phyloP scores from a whole-genome alignment of 768 basidiomycete genomes.

The Lactifluus subvellereus region DNA sequence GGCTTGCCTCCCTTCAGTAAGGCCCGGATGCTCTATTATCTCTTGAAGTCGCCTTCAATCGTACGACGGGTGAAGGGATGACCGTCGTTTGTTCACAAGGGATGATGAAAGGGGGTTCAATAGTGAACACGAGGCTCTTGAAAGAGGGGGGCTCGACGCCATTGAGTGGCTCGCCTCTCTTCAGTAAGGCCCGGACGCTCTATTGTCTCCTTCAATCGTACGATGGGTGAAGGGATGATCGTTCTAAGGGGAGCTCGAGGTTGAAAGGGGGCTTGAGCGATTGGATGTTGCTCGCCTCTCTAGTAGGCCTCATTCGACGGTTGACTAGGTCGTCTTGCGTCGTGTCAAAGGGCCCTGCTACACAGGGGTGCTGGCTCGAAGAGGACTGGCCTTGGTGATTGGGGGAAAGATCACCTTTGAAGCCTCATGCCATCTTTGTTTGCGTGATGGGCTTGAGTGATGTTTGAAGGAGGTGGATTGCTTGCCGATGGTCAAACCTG shows the following conservation, averaged over 20 bases:
- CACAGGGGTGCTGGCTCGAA: slow-evolving; percentile 22
- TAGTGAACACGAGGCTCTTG: too few species aligned
- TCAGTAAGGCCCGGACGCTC: too few species aligned
- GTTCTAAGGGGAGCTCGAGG: neutral
- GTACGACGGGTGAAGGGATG: too few species aligned
- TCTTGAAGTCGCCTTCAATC: too few species aligned
- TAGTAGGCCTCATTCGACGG: slow-evolving; percentile 8
- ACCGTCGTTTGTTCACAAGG: too few species aligned
- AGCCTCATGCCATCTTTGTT: slow-evolving; percentile 24
- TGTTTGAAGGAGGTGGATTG: slow-evolving; percentile 33
- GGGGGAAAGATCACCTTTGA: slow-evolving; percentile 3
- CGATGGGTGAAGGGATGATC: too few species aligned
- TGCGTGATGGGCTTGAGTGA: slow-evolving; percentile 23
- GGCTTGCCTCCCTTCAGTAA: too few species aligned
- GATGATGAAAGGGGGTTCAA: too few species aligned
- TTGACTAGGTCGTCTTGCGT: slow-evolving; percentile 7
- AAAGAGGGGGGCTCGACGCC: too few species aligned
- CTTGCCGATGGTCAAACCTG: slow-evolving; percentile 35
- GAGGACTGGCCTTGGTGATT: slow-evolving; percentile 16
- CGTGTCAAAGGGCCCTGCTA: slow-evolving; percentile 8
- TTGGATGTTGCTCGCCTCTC: neutral
- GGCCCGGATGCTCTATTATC: too few species aligned
- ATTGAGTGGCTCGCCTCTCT: too few species aligned
- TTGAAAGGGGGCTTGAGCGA: slow-evolving; percentile 12
- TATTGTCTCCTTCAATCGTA: too few species aligned